Conservation (phyloP, 805 yeast genomes). For the Candida endomychidarum region DNA sequence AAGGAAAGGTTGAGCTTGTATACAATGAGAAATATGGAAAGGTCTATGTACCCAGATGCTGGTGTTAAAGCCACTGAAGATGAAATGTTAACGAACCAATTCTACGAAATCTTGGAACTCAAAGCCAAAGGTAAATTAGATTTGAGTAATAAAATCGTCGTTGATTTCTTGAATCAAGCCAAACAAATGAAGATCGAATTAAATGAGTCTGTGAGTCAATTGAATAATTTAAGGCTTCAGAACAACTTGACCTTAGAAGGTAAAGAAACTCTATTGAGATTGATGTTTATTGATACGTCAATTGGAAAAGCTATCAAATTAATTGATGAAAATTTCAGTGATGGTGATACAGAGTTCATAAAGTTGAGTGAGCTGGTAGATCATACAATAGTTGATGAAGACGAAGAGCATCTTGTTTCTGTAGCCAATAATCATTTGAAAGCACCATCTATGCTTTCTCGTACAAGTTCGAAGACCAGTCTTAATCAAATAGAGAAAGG, state of each 20-base stretch:
- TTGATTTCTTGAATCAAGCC: constrained; percentile 27
- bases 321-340: constrained; percentile 35
- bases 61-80: background rate
- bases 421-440: background rate
- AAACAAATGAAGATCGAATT: constrained; percentile 30
- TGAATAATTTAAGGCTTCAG: constrained; percentile 56
- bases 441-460: constrained; percentile 18
- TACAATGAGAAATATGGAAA: constrained; percentile 80
- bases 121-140: constrained; percentile 35
- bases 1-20: constrained; percentile 74
- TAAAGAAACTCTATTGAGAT: constrained; percentile 69
- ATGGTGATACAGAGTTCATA: constrained; percentile 17
- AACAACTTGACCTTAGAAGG: constrained; percentile 63
- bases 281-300: constrained; percentile 68
- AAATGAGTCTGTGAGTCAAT: constrained; percentile 41
- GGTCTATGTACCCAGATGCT: constrained; percentile 36
- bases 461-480: constrained; percentile 31
- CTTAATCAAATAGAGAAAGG: constrained; percentile 36
- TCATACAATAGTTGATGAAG: background rate
- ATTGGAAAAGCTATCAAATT: constrained; percentile 55
- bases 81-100: constrained; percentile 25
- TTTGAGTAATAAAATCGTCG: constrained; percentile 32
- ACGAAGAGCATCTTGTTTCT: constrained; percentile 1
- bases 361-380: constrained; percentile 6
- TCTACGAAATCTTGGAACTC: constrained; percentile 30